These are phyloP conservation scores for Fusarium bulbicola DNA, from an alignment of 2,329 filamentous ascomycete species.

Conservation along the genomic window DNA sequence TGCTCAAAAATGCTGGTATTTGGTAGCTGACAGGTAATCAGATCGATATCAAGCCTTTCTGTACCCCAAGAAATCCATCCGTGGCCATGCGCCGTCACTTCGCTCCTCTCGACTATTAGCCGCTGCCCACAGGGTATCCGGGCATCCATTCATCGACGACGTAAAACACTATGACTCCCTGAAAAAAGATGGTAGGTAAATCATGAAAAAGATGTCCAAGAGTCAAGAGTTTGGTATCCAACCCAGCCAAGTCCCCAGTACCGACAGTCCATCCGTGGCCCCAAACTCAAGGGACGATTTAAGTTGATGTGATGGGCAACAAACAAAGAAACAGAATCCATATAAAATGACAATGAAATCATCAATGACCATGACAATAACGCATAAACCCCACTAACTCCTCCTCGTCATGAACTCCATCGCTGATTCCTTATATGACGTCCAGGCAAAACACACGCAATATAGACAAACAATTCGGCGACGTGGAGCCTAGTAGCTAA, in stretches of 20 bases:
- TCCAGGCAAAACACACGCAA: conserved; percentile 38
- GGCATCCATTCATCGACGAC: conserved; percentile 41
- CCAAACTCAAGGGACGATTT: conserved; percentile 20
- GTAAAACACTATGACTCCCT: conserved; percentile 33
- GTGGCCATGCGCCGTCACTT: conserved; percentile 24
- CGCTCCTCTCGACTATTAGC: conserved; percentile 38
- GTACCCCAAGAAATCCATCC: conserved; percentile 27
- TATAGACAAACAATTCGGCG: conserved; percentile 41
- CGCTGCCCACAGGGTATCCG: conserved; percentile 42
- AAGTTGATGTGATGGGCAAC: conserved; percentile 9
- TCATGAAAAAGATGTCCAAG: conserved; percentile 17
- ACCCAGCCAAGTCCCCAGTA: conserved; percentile 20
- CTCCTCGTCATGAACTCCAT: conserved; percentile 45
- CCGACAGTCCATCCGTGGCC: conserved; percentile 27
- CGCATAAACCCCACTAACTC: conserved; percentile 40
- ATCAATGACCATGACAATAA: conserved; percentile 16
- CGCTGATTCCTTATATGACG: conserved; percentile 47
- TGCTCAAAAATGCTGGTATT: conserved; percentile 8
- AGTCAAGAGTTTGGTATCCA: conserved; percentile 35
- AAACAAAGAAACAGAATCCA: conserved; percentile 19
- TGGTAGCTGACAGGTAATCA: conserved; percentile 31
- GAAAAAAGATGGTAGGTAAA: conserved; percentile 35
- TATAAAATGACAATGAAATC: conserved; percentile 10
- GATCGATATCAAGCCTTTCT: conserved; percentile 20
- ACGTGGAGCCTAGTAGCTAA: conserved; percentile 62